Base-by-base conservation (phyloP, 495 filamentous ascomycete genomes). In the Aspergillus ellipticus region DNA sequence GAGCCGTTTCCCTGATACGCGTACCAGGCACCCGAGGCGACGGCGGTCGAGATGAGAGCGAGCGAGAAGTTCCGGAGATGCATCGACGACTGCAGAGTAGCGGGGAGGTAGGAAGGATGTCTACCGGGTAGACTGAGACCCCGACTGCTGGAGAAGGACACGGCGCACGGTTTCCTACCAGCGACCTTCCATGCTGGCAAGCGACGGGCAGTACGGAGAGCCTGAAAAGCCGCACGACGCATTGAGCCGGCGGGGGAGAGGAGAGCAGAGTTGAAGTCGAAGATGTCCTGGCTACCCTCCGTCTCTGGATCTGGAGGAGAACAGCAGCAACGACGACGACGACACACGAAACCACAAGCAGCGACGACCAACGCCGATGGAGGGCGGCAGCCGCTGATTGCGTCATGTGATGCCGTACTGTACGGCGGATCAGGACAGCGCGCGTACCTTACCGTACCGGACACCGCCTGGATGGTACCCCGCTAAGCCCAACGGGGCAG, bases 11-110 rank as follows among this genome's bases (percentile, higher is more conserved):
- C 72, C 58, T 78, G 79, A 66, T 84, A 85, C 28, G 79, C 75
- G 65, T 85, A 87, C 78, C 81, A 88, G 53, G 85, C 84, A 26
- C 85, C 85, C 43, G 80, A 83, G 33, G 81, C 84, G 33, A 87
- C 82, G 15, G 83, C 74, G 19, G 81, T 77, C 17, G 84, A 84
- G 17, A 85, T 76, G 28, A 84, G 64, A 49, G 84, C 84, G 47
- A 83, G 66, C 0, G 84, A 85, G 62, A 87, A 82, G 54, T 78
- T 79, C 26, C 85, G 83, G 35, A 87, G 59, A 70, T 85, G 79
- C 84, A 88, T 88, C 11, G 84, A 82, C 28, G 83, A 80, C 10
- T 76, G 70, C 19, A 80, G 49, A 17, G 71, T 61, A 41, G 62
- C 69, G 15, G 68, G 75, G 45, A 62, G 59, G 52, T 53, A 65